Conservation (phyloP, 352 stramenopile genomes). For the Blastocystis sp. region DNA sequence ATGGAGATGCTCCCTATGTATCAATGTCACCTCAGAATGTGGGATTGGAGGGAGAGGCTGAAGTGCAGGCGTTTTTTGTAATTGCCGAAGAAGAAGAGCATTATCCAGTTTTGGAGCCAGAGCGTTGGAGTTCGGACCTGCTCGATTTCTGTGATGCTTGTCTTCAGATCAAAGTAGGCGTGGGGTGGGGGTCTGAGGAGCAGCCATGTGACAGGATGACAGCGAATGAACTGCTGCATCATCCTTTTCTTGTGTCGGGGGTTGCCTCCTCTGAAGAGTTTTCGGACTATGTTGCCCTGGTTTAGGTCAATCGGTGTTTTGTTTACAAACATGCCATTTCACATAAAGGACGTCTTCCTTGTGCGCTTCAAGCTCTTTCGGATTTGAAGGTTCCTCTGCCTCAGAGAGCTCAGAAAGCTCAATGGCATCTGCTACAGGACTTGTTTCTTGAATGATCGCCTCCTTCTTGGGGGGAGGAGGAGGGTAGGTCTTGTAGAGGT, state of each 20-base stretch:
- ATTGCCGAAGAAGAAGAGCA: background rate
- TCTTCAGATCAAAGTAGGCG: background rate
- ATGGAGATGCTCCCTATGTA: conserved; percentile 9
- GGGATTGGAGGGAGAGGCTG: background rate
- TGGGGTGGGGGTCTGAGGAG: background rate
- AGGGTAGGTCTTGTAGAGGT: conserved; percentile 24
- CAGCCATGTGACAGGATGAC: background rate
- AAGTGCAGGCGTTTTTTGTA: background rate
- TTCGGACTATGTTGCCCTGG: background rate
- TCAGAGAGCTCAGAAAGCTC: background rate
- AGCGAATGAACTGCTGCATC: background rate
- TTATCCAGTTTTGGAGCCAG: background rate
- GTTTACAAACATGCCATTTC: background rate
- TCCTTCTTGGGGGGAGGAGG: background rate
- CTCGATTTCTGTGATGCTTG: conserved; percentile 4
- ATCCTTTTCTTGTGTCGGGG: background rate
- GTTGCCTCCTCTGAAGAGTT: background rate
- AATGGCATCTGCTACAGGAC: background rate
- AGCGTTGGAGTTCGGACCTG: background rate
- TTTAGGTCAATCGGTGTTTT: background rate
- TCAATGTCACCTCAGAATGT: background rate
- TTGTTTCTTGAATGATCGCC: background rate
- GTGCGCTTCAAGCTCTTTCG: background rate
- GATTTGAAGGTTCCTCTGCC: no score
- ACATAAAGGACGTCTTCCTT: conserved; percentile 43